Conservation (phyloP, 805 yeast species). For the Kodamaea sagamina region DNA sequence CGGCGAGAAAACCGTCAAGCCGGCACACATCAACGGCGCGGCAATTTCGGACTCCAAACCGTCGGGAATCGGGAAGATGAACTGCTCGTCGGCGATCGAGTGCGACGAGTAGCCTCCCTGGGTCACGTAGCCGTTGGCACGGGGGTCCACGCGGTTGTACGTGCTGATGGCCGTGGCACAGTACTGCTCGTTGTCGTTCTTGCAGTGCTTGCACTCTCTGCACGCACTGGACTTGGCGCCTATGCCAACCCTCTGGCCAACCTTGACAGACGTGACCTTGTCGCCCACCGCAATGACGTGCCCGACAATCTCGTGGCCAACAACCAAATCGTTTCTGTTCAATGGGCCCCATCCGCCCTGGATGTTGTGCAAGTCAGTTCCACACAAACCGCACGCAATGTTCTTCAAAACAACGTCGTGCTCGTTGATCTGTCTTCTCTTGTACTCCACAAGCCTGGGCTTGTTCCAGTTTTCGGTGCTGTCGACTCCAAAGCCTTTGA, state of each 20-base stretch:
- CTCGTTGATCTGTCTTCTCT: slow-evolving; percentile 27
- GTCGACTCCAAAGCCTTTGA: slow-evolving; percentile 38
- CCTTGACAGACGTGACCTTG: slow-evolving; percentile 48
- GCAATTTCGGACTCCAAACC: slow-evolving; percentile 40
- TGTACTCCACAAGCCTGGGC: slow-evolving; percentile 34
- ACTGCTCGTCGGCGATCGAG: slow-evolving; percentile 44
- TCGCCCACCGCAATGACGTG: slow-evolving; percentile 58
- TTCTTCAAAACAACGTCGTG: slow-evolving; percentile 58
- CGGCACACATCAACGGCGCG: slow-evolving; percentile 61
- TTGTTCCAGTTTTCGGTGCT: slow-evolving; percentile 33
- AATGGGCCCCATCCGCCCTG: slow-evolving; percentile 53
- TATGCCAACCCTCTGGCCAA: slow-evolving; percentile 78
- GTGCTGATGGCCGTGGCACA: slow-evolving; percentile 55
- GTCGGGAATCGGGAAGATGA: slow-evolving; percentile 52
- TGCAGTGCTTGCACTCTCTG: slow-evolving; percentile 57
- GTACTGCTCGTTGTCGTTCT: slow-evolving; percentile 41
- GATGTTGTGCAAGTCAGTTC: slow-evolving; percentile 55
- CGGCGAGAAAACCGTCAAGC: slow-evolving; percentile 56
- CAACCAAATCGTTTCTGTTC: slow-evolving; percentile 40
- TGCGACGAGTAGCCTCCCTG: slow-evolving; percentile 55
- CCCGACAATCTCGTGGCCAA: slow-evolving; percentile 70
- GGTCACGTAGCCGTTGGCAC: slow-evolving; percentile 29
- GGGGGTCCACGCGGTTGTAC: slow-evolving; percentile 46
- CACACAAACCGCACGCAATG: slow-evolving; percentile 65
- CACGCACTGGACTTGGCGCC: slow-evolving; percentile 73